Percentiles rank a stretch among this genome's conserved stretches.
Conservation (phyloP, 495 filamentous ascomycete species). For the Xylaria scruposa region DNA sequence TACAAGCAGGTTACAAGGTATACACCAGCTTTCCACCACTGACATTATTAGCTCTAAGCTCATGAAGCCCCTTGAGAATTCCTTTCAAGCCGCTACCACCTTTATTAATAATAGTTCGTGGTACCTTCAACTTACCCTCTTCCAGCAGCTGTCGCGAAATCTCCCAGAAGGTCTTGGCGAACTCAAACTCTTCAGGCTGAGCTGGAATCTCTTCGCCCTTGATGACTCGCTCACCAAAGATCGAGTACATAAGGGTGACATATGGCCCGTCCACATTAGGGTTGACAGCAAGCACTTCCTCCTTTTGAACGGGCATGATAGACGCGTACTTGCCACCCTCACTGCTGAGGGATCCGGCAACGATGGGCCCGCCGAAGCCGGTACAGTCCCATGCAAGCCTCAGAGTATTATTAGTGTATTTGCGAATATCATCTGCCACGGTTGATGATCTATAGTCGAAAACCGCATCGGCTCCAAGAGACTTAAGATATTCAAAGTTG, state of each 20-base stretch:
- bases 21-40: slow-evolving; percentile 49
- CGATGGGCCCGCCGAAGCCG: slow-evolving; percentile 26
- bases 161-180: slow-evolving; percentile 36
- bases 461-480: slow-evolving; percentile 49
- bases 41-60: slow-evolving; percentile 39
- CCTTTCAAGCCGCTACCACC: slow-evolving; percentile 46
- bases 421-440: slow-evolving; percentile 43
- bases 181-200: slow-evolving; percentile 33
- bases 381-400: slow-evolving; percentile 43
- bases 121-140: slow-evolving; percentile 39
- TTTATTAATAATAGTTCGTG: slow-evolving; percentile 34
- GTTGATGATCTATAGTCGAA: slow-evolving; percentile 54
- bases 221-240: slow-evolving; percentile 34
- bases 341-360: slow-evolving; percentile 36
- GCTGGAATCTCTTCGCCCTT: slow-evolving; percentile 6
- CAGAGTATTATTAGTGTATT: slow-evolving; percentile 30
- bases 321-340: slow-evolving; percentile 30
- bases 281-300: slow-evolving; percentile 33
- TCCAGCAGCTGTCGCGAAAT: slow-evolving; percentile 32
- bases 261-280: slow-evolving; percentile 33
- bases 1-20: slow-evolving; percentile 19
- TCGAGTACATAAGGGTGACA: slow-evolving; percentile 37
- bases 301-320: slow-evolving; percentile 33
- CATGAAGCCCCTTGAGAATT: slow-evolving; percentile 42
- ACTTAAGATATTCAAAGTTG: slow-evolving; percentile 49